These are phyloP conservation scores for Rhizopus sp. DNA, from an alignment of 371 early-diverging fungal genomes.

Conservation along the genomic window DNA sequence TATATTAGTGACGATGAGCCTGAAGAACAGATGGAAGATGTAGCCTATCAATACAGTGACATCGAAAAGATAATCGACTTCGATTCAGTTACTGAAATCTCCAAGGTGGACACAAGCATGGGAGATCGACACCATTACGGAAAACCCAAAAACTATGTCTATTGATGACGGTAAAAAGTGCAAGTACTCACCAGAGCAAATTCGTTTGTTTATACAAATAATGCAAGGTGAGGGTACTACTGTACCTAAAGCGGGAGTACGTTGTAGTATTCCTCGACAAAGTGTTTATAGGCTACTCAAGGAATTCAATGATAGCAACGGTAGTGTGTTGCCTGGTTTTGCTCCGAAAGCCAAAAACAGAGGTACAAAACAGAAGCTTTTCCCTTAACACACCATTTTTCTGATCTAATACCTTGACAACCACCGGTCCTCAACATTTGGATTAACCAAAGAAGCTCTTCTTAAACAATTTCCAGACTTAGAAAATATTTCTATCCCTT, in stretches of 20 bases:
- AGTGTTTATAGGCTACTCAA: constrained; percentile 17
- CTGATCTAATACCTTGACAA: constrained; percentile 11
- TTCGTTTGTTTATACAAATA: constrained; percentile 13
- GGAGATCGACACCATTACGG: constrained; percentile 2
- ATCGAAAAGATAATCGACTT: constrained; percentile 19
- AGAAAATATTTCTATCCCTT: constrained; percentile 1
- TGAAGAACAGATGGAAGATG: constrained; percentile 18
- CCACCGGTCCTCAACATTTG: constrained; percentile 4
- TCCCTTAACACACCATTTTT: constrained; percentile 9
- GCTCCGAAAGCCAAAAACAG: constrained; percentile 17
- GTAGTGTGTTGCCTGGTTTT: constrained; percentile 17
- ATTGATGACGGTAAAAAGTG: constrained; percentile 11
- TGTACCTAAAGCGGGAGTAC: constrained; percentile 15
- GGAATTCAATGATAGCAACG: constrained; percentile 14
- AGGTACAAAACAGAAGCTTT: constrained; percentile 11
- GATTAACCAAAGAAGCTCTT: constrained; percentile 7
- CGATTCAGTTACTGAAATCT: constrained; percentile 3
- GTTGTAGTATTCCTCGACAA: constrained; percentile 15
- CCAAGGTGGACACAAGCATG: neutral
- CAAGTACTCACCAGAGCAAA: constrained; percentile 17
- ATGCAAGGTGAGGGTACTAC: constrained; percentile 15
- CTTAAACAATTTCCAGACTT: constrained; percentile 2
- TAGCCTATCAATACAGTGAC: constrained; percentile 19
- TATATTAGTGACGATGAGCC: constrained; percentile 7
- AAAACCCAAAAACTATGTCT: constrained; percentile 5